These are phyloP conservation scores for Naganishia onofrii DNA, from an alignment of 768 basidiomycete species.

Conservation along the genomic window DNA sequence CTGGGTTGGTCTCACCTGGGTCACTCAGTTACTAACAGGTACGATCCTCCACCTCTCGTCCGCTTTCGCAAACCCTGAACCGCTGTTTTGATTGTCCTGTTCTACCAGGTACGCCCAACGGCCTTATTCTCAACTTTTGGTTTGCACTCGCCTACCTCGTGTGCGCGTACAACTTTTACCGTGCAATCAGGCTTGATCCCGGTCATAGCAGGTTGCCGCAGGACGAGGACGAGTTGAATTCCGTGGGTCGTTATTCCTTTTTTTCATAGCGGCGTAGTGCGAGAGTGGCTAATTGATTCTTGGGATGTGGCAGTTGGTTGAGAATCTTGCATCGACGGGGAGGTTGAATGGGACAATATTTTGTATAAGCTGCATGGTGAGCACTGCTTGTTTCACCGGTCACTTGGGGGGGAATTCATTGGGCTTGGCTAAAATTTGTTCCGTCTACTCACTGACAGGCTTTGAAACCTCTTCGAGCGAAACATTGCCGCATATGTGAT, in stretches of 20 bases:
- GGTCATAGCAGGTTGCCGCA: slow-evolving; percentile 78
- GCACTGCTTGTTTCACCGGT: slow-evolving; percentile 35
- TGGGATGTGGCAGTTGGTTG: slow-evolving; percentile 64
- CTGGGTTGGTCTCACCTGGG: slow-evolving; percentile 83
- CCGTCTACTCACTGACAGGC: slow-evolving; percentile 56
- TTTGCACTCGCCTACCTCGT: slow-evolving; percentile 69
- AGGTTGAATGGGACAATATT: slow-evolving; percentile 92
- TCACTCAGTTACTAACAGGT: slow-evolving; percentile 72
- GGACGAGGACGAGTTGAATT: slow-evolving; percentile 80
- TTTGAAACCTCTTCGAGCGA: slow-evolving; percentile 84
- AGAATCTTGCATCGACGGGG: slow-evolving; percentile 82
- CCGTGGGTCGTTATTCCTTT: slow-evolving; percentile 58
- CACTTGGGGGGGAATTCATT: not conserved
- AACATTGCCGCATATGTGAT: slow-evolving; percentile 90
- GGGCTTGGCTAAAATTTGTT: not conserved
- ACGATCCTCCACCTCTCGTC: slow-evolving; percentile 40
- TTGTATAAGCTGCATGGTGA: slow-evolving; percentile 89
- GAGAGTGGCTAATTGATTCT: not conserved
- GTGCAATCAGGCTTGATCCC: slow-evolving; percentile 80
- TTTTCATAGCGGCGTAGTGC: slow-evolving; percentile 8
- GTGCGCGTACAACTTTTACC: slow-evolving; percentile 87
- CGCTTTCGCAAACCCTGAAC: not conserved
- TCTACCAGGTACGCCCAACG: slow-evolving; percentile 67
- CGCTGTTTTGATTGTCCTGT: not conserved
- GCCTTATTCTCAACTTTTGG: slow-evolving; percentile 70